Evolutionary conservation across 768 basidiomycete genomes (phyloP).

Genomic region (Suillus brevipes): DNA sequence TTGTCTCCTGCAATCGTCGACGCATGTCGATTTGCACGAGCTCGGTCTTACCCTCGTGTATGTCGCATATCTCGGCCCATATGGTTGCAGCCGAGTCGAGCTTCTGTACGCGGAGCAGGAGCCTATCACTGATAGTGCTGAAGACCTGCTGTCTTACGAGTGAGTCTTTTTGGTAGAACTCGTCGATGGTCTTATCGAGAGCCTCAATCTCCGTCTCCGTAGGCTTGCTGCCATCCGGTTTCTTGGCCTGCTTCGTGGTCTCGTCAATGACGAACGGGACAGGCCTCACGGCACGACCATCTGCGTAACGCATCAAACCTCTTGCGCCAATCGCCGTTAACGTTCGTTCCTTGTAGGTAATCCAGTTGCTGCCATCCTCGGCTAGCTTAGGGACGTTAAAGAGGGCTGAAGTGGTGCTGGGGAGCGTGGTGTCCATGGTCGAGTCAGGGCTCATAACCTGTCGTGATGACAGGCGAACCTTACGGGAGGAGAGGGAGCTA

Average conservation of each 20-base stretch:
- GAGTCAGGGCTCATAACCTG: no score
- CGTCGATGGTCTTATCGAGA: conserved; percentile 9
- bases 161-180: conserved; percentile 20
- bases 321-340: no score
- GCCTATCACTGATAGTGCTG: conserved; percentile 18
- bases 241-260: not conserved
- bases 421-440: no score
- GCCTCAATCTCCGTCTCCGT: not conserved
- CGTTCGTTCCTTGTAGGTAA: no score
- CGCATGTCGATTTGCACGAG: conserved; percentile 27
- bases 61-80: conserved; percentile 20
- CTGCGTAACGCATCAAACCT: not conserved
- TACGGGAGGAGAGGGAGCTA: no score
- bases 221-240: not conserved
- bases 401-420: no score
- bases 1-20: conserved; percentile 18
- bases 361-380: no score
- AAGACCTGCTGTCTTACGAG: conserved; percentile 22
- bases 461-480: no score
- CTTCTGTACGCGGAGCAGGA: conserved; percentile 22
- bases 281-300: not conserved
- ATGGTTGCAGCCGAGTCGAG: conserved; percentile 6
- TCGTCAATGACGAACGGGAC: not conserved
- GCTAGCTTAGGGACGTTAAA: no score
- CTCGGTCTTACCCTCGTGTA: conserved; percentile 21